Evolutionary conservation across 805 yeast species (phyloP).

Genomic region (Starmera quercuum): DNA sequence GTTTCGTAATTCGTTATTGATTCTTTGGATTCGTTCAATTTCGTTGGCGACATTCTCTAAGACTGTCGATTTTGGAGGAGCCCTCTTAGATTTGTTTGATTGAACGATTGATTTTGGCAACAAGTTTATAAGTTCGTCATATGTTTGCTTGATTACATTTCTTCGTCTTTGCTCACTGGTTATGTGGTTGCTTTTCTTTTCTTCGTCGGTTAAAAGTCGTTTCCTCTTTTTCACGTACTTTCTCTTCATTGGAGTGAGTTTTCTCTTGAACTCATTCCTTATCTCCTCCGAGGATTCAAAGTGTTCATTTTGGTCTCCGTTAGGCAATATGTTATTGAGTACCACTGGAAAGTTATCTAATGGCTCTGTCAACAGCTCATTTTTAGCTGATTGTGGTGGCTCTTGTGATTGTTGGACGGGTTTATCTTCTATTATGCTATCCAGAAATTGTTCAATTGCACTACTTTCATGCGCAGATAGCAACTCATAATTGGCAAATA

Average conservation of each 20-base stretch:
- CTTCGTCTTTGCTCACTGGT: constrained; percentile 20
- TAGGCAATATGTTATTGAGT: background rate
- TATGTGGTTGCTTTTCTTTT: constrained; percentile 19
- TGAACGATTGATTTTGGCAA: constrained; percentile 6
- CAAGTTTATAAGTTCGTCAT: constrained; percentile 11
- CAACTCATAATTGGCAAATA: constrained; percentile 13
- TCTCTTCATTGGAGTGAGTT: background rate
- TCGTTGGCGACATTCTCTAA: constrained; percentile 15
- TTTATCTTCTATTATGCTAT: constrained; percentile 20
- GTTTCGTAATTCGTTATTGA: constrained; percentile 1
- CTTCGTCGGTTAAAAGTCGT: constrained; percentile 16
- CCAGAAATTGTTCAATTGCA: constrained; percentile 21
- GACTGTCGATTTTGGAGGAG: constrained; percentile 14
- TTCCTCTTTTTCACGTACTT: constrained; percentile 11
- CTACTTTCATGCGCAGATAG: constrained; percentile 19
- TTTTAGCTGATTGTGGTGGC: background rate
- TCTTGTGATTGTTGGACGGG: background rate
- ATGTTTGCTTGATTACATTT: constrained; percentile 16
- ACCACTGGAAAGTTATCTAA: background rate
- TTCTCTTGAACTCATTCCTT: background rate
- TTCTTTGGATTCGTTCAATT: constrained; percentile 4
- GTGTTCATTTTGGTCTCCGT: background rate
- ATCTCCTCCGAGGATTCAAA: background rate
- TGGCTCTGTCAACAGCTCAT: too few species aligned
- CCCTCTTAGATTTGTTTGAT: constrained; percentile 3